These are phyloP conservation scores for Puccinia coronata DNA, from an alignment of 1,284 basidiomycete species.

Conservation along the genomic window DNA sequence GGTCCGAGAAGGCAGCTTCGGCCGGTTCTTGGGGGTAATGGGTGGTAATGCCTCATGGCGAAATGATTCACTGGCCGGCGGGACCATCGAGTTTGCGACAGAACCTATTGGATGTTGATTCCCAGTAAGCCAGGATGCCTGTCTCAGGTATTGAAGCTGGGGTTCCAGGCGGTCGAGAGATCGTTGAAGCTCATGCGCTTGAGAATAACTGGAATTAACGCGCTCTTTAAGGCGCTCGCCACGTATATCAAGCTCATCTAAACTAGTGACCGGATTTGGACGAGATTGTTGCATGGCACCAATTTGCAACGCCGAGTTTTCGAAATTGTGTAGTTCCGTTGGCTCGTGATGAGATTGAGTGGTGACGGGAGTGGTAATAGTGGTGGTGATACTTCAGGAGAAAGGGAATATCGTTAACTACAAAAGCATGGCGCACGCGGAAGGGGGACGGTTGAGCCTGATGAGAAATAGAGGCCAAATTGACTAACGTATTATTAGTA, in stretches of 20 bases:
- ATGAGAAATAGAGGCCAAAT: neutral
- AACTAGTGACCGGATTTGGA: neutral
- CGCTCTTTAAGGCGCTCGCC: neutral
- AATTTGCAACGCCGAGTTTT: neutral
- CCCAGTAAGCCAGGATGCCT: neutral
- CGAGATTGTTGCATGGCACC: neutral
- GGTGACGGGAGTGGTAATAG: neutral
- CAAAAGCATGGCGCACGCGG: neutral
- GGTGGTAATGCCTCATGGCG: neutral
- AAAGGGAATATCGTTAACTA: neutral
- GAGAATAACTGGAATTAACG: neutral
- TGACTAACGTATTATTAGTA: neutral
- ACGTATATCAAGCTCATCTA: neutral
- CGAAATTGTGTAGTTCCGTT: neutral
- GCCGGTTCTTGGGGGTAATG: conserved; percentile 21
- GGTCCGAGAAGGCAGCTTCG: neutral
- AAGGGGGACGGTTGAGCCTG: no score
- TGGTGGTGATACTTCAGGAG: neutral
- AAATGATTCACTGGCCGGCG: neutral
- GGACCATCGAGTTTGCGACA: neutral
- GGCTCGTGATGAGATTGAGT: neutral
- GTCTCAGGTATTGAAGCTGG: neutral
- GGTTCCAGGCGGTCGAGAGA: conserved; percentile 1
- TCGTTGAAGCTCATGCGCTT: neutral
- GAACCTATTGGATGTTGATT: neutral